Percentiles rank a stretch among this genome's conserved stretches.
Conservation (phyloP, 768 basidiomycete genomes). For the Mycena rebaudengoi region DNA sequence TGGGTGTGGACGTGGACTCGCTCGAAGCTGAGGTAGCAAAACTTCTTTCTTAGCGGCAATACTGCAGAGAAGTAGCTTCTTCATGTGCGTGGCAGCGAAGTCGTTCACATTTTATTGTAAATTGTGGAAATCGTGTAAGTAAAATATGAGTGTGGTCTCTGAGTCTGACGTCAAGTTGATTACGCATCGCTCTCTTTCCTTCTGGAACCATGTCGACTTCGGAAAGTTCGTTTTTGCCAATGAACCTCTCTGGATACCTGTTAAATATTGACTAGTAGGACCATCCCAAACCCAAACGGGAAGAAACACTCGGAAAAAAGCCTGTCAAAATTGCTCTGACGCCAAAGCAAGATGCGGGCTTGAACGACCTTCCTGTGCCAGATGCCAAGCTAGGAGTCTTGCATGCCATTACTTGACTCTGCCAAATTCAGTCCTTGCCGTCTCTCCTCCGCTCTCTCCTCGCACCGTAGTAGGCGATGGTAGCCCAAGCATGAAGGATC, state of each 20-base stretch:
- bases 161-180: no score
- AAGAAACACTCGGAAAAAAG: constrained; percentile 13
- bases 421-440: neutral
- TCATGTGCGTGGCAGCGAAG: no score
- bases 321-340: constrained; percentile 19
- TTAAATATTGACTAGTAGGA: neutral
- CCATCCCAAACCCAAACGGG: neutral
- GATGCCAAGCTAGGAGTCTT: constrained; percentile 7
- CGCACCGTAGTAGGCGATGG: neutral
- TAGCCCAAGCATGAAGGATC: neutral
- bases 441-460: neutral
- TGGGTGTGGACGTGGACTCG: neutral
- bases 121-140: no score
- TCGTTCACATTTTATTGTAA: no score
- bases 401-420: neutral
- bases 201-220: neutral
- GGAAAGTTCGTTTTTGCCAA: neutral
- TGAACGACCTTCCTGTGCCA: constrained; percentile 12
- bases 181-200: no score
- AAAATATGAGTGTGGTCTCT: no score
- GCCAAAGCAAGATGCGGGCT: constrained; percentile 21
- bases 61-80: no score
- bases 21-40: constrained; percentile 5
- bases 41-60: no score
- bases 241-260: neutral